A percentile compares a stretch with the other conserved stretches of the same genome.
These are phyloP conservation scores for Annulohypoxylon truncatum DNA, from an alignment of 2,329 filamentous ascomycete genomes.

Conservation along the genomic window DNA sequence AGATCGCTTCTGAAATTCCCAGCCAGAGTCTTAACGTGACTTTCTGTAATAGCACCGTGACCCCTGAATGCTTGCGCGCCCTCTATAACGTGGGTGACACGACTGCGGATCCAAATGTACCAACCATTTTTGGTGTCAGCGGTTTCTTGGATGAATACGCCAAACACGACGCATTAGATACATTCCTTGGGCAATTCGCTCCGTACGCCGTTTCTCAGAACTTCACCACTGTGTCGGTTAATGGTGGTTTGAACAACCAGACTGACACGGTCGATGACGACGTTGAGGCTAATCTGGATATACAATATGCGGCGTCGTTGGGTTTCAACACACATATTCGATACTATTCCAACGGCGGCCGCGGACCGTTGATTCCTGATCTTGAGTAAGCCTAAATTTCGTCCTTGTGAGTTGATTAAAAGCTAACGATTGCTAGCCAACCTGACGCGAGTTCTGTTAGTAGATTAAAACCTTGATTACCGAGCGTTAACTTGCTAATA, in stretches of 20 bases:
- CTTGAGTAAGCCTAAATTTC: constrained; percentile 49
- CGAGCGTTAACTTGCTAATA: neutral
- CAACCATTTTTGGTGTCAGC: constrained; percentile 58
- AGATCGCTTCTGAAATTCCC: constrained; percentile 31
- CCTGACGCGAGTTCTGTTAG: constrained; percentile 39
- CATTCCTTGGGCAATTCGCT: constrained; percentile 63
- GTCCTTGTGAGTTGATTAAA: neutral
- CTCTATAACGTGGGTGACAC: constrained; percentile 62
- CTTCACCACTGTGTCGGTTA: constrained; percentile 68
- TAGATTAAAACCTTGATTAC: neutral
- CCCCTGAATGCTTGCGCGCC: constrained; percentile 60
- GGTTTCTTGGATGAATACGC: constrained; percentile 52
- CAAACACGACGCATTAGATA: constrained; percentile 54
- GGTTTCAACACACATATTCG: constrained; percentile 62
- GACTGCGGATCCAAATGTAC: constrained; percentile 49
- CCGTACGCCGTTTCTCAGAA: constrained; percentile 63
- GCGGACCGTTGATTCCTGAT: constrained; percentile 63
- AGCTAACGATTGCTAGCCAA: constrained; percentile 36
- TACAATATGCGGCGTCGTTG: constrained; percentile 66
- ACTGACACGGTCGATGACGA: constrained; percentile 53
- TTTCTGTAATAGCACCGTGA: constrained; percentile 56
- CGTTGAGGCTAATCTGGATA: constrained; percentile 68
- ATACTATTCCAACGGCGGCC: constrained; percentile 67
- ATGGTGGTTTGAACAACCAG: constrained; percentile 65
- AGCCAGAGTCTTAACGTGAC: constrained; percentile 40